Evolutionary conservation across 169 alveolate genomes (phyloP), one percentile per base, ranked within the genome.

Genomic region (Cryptosporidium xiaoi): DNA sequence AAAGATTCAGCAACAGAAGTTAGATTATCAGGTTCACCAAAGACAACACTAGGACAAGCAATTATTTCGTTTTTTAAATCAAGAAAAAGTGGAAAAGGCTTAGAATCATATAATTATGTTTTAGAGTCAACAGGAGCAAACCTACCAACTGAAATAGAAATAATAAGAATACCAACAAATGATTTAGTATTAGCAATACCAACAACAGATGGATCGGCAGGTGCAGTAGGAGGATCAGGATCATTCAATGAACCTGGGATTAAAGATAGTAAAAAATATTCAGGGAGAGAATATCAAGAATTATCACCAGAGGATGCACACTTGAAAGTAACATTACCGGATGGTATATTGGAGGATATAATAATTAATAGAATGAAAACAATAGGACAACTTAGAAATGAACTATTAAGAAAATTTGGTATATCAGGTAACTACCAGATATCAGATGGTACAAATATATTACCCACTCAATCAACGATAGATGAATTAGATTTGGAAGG

Each of bases 1-100:
- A 33, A 56, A 27, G 87, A 77, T 60, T 56, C 13, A 16, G 77
- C 48, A n/a, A 58, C 87, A 1, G 71, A 77, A 33, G 71, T 77
- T 18, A 77, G 87, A 40, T 33, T 77, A 31, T 60, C 77, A 24
- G 87, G 71, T 8, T 77, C 87, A 16, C 87, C 87, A 36, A 77
- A 77, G 51, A 60, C 87, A 24, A 77, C 87, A 55, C 31, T 77
- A 4, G 87, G 87, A 16, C 87, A 77, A 18, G 87, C 71, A 3
- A 29, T 77, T 18, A 40, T 44, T n/a, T 58, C 71, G n/a, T 77
- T 60, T 62, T 77, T 77, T 16, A 60, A 77, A 36, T 56, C 87
- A 12, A 77, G 15, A 13, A 62, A 27, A 20, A 50, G 29, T 16
- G 60, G 24, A 6, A 77, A 62, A 62, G 29, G 77, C 0, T 53